These are phyloP conservation scores for Crithidia fasciculata DNA, from an alignment of 208 protist species.

Conservation along the genomic window DNA sequence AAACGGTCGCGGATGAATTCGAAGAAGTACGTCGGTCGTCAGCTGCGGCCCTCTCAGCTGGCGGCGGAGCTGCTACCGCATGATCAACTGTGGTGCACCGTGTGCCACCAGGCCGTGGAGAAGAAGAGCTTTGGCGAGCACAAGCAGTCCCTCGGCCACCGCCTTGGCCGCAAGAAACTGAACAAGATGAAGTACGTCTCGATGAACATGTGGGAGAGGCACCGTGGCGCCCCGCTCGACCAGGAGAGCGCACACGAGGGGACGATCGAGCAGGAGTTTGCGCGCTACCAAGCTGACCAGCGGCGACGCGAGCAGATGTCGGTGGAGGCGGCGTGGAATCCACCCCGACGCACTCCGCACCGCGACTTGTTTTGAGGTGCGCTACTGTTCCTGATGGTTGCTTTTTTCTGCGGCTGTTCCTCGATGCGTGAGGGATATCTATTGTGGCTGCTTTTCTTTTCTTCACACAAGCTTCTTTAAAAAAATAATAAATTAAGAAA, in stretches of 20 bases:
- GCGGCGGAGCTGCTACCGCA: slow-evolving; percentile 71
- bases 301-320: slow-evolving; percentile 50
- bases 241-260: slow-evolving; percentile 62
- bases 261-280: slow-evolving; percentile 64
- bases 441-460: not conserved
- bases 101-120: slow-evolving; percentile 71
- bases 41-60: slow-evolving; percentile 76
- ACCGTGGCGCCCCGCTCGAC: slow-evolving; percentile 71
- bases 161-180: slow-evolving; percentile 61
- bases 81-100: slow-evolving; percentile 78
- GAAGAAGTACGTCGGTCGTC: slow-evolving; percentile 80
- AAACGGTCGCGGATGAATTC: slow-evolving; percentile 26
- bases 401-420: too few relatives aligned
- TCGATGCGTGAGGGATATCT: too few relatives aligned
- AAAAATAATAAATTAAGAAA: too few relatives aligned
- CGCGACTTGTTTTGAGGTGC: slow-evolving; percentile 16
- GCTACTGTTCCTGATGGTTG: not conserved
- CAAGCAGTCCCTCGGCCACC: slow-evolving; percentile 43
- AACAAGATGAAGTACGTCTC: slow-evolving; percentile 77
- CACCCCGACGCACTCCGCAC: not conserved
- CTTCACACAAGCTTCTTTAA: not conserved
- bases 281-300: slow-evolving; percentile 66
- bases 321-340: slow-evolving; percentile 24
- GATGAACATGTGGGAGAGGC: slow-evolving; percentile 77
- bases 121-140: slow-evolving; percentile 59